Base-by-base conservation (phyloP, 352 stramenopile species). In the Pythium chondricola region DNA sequence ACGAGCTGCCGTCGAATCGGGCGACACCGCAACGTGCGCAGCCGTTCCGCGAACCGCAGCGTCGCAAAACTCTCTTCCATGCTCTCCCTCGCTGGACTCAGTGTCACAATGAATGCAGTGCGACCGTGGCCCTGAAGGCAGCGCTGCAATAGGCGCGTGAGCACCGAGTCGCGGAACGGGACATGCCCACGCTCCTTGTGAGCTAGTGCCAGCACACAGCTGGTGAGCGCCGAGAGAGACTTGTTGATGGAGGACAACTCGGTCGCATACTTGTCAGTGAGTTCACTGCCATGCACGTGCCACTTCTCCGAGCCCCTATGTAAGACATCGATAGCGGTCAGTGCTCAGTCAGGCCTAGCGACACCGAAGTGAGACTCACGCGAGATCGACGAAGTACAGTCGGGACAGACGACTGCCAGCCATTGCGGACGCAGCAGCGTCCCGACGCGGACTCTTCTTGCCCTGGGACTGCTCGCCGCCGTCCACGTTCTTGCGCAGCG, bases 241-340 rank as follows among this genome's bases (percentile, higher is more conserved):
- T 85, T 86, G 67, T 90, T 87, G 52, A 85, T 85, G 9, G 74
- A 75, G 6, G 71, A 54, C 16, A 83, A 45, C 39, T 90, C 77
- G 25, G 60, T 67, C 11, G 74, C 73, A 47, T 86, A 84, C 57
- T 75, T 84, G 46, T 83, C 69, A 16, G 45, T 73, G 17, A 83
- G 31, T 2, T 79, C 69, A 37, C 69, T 78, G 4, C 72, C 75
- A 17, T 65, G 64, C 13, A 78, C 58, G 25, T 83, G 71, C 77
- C 74, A 85, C 40, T 85, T 84, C 54, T 87, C 75, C 3, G 73
- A 86, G 17, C 73, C 75, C 32, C 73, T 88, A 30, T 13, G 11
- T 40, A 39, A 36, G 17, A 37, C 16, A 48, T 27, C 56, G 33
- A 59, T 31, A 20, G 11, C 20, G 29, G 29, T 33, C 7, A 33